Percentiles rank a stretch among this genome's conserved stretches.
phyloP scores from a whole-genome alignment of 495 filamentous ascomycete genomes.

The Neurospora discreta region DNA sequence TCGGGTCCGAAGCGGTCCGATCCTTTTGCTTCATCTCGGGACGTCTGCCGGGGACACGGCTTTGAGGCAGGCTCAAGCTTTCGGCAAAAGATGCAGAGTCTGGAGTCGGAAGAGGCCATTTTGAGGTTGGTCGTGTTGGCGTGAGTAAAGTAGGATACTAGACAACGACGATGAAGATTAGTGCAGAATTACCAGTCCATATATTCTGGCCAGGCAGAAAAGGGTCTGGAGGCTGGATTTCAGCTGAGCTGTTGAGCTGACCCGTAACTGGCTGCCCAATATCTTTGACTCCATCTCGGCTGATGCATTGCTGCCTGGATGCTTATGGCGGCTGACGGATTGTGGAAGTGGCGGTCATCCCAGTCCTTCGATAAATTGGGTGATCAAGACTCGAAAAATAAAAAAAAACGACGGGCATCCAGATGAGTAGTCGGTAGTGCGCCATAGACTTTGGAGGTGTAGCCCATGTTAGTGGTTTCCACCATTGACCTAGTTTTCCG shows the following conservation, averaged over 20 bases:
- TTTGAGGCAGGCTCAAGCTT: neutral
- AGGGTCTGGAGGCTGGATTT: neutral
- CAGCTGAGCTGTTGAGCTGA: neutral
- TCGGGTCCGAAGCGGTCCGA: neutral
- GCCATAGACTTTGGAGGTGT: no score
- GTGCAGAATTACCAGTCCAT: neutral
- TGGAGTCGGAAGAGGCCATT: neutral
- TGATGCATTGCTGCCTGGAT: neutral
- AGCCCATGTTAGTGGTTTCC: neutral
- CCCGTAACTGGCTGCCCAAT: neutral
- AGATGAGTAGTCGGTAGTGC: no score
- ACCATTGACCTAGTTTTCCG: neutral
- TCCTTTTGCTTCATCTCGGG: neutral
- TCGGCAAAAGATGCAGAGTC: constrained; percentile 8
- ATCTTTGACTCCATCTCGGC: neutral
- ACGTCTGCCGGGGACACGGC: neutral
- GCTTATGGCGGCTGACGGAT: neutral
- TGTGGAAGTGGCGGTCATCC: neutral
- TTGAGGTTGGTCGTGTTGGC: neutral
- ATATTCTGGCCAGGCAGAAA: no score
- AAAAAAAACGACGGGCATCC: neutral
- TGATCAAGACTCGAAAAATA: neutral
- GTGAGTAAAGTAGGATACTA: neutral
- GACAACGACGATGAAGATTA: neutral
- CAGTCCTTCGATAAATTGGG: no score